These are phyloP conservation scores for Solanum chiquidenum DNA, from an alignment of 257 asterid genomes.

Conservation along the genomic window DNA sequence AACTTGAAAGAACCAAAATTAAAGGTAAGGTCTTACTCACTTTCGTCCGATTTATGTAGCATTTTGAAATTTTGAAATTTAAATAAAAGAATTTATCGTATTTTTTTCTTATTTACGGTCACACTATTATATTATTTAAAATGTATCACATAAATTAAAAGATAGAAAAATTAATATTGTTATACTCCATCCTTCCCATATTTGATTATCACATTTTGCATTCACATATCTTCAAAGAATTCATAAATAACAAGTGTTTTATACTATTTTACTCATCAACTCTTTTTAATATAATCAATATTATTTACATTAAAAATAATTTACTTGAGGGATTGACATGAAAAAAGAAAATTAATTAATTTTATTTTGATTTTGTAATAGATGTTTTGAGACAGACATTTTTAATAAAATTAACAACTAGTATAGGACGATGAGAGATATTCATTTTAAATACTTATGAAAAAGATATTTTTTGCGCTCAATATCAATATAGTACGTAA, in stretches of 20 bases:
- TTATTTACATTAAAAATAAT: neutral
- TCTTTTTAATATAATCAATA: neutral
- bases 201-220: neutral
- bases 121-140: neutral
- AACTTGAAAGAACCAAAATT: neutral
- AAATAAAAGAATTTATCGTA: too few species aligned
- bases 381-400: neutral
- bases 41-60: neutral
- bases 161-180: fast-evolving
- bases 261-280: neutral
- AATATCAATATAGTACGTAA: neutral
- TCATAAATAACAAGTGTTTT: neutral
- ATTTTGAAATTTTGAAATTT: fast-evolving
- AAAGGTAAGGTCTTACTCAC: neutral
- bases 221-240: neutral
- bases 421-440: neutral
- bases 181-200: neutral
- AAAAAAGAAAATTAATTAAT: neutral
- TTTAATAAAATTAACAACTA: neutral
- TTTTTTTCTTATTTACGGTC: neutral
- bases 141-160: neutral
- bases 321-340: neutral
- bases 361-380: neutral
- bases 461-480: neutral
- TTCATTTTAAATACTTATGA: neutral